Percentiles rank a stretch among this genome's conserved stretches.
Conservation (phyloP, 352 stramenopile genomes). For the Thraustochytrium sp. region DNA sequence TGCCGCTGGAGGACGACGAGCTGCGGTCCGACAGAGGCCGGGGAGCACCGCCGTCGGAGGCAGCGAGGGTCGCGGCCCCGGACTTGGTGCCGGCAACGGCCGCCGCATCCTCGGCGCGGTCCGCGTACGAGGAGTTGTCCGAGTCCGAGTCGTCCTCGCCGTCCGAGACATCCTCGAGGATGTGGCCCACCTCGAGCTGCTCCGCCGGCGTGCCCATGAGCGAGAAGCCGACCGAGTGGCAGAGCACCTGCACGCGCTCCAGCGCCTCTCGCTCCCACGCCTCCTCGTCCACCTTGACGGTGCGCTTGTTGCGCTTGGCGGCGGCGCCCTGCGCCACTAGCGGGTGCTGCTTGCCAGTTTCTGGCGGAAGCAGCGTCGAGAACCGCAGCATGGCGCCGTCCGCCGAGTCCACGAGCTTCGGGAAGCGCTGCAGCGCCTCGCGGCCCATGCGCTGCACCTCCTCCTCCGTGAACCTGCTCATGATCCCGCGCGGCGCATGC, state of each 20-base stretch:
- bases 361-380: background rate
- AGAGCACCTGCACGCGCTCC: background rate
- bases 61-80: too few species aligned
- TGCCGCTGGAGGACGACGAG: too few species aligned
- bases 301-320: background rate
- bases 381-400: background rate
- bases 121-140: background rate
- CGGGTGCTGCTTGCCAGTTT: background rate
- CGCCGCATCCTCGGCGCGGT: background rate
- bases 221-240: background rate
- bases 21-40: background rate
- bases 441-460: background rate
- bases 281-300: conserved; percentile 17
- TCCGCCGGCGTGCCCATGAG: background rate
- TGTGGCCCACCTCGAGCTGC: background rate
- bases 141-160: background rate
- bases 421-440: background rate
- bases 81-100: background rate
- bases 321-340: background rate
- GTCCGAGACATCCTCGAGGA: background rate
- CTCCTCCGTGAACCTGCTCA: conserved; percentile 11
- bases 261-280: background rate
- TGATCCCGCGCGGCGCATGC: background rate
- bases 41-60: too few species aligned
- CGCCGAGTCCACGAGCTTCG: background rate